Conservation (phyloP, 495 filamentous ascomycete species). For the Aspergillus saccharolyticus region DNA sequence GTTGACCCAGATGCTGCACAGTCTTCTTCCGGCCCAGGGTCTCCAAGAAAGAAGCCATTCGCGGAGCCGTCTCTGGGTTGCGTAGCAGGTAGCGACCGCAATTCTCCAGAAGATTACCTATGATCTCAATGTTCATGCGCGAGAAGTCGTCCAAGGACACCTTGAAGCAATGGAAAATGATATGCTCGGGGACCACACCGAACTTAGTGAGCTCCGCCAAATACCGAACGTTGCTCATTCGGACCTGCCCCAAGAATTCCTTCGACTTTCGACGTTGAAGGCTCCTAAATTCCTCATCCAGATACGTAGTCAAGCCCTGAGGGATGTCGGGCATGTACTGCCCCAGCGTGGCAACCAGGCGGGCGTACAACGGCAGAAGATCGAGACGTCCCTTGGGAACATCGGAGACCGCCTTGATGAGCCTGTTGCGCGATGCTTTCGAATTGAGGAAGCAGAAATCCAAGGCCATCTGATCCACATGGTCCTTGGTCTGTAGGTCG, state of each 20-base stretch:
- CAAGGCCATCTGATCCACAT: constrained; percentile 83
- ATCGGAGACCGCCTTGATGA: constrained; percentile 90
- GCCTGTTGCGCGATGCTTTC: constrained; percentile 90
- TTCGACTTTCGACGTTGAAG: constrained; percentile 98
- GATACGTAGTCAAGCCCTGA: constrained; percentile 84
- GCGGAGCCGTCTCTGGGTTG: constrained; percentile 86
- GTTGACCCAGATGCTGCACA: constrained; percentile 88
- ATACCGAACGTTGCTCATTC: constrained; percentile 92
- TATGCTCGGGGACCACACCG: constrained; percentile 94
- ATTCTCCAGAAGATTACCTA: constrained; percentile 94
- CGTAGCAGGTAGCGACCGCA: constrained; percentile 92
- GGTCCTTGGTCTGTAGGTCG: constrained; percentile 85
- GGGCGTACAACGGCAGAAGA: constrained; percentile 86
- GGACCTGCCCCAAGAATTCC: constrained; percentile 90
- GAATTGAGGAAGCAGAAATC: constrained; percentile 99
- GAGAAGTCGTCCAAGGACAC: constrained; percentile 98
- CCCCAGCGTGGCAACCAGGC: constrained; percentile 86
- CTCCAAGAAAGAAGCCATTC: constrained; percentile 91
- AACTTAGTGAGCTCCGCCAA: constrained; percentile 97
- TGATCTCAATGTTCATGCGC: constrained; percentile 97
- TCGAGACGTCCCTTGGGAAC: constrained; percentile 90
- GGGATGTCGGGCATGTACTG: constrained; percentile 91
- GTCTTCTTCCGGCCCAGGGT: constrained; percentile 94
- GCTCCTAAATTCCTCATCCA: constrained; percentile 96
- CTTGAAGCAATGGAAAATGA: constrained; percentile 97